phyloP scores from a whole-genome alignment of 306 rosid genomes.

The Malus fusca region DNA sequence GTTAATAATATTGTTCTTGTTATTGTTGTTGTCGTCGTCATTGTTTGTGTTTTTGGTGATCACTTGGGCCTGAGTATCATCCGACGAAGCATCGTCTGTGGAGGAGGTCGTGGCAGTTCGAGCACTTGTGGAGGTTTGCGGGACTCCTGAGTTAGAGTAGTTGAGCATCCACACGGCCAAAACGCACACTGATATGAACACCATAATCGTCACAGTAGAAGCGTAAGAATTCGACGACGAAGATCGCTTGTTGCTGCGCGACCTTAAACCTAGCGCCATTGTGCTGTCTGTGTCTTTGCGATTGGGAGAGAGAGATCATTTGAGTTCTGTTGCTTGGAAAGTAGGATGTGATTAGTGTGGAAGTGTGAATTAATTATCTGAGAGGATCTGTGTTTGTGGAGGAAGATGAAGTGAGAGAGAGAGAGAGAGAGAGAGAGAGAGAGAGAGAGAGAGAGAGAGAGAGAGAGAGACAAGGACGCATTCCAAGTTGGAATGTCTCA shows the following conservation, averaged over 20 bases:
- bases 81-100: slow-evolving; percentile 12
- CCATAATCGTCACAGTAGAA: slow-evolving; percentile 44
- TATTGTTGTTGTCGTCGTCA: background rate
- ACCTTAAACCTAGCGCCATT: slow-evolving; percentile 47
- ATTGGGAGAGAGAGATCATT: background rate
- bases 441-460: background rate
- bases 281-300: background rate
- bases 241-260: slow-evolving; percentile 51
- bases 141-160: slow-evolving; percentile 26
- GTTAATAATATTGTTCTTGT: background rate
- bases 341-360: background rate
- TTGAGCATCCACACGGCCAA: slow-evolving; percentile 63
- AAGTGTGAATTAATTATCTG: background rate
- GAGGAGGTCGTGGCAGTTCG: slow-evolving; percentile 21
- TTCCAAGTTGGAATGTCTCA: slow-evolving; percentile 33
- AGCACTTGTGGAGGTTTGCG: slow-evolving; percentile 15
- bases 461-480: background rate
- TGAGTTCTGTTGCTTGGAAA: background rate
- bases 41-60: background rate
- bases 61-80: background rate
- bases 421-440: background rate
- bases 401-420: slow-evolving; percentile 7
- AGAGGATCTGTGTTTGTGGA: slow-evolving; percentile 9
- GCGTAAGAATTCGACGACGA: slow-evolving; percentile 41
- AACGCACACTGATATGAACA: slow-evolving; percentile 58